These are phyloP conservation scores for Yamadazyma sp. DNA, from an alignment of 805 yeast genomes.

Conservation along the genomic window DNA sequence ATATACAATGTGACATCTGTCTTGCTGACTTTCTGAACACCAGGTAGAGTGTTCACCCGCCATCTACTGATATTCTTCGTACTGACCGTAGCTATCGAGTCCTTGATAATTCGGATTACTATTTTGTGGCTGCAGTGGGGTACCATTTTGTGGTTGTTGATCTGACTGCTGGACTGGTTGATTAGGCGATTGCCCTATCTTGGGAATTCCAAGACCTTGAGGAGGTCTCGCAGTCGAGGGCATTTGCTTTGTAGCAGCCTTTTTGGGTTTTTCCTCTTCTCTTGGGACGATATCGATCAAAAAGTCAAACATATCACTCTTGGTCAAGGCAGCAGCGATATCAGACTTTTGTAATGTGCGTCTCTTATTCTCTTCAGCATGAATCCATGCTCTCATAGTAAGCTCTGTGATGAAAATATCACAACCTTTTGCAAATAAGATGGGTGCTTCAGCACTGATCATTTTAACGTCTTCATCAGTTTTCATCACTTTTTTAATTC, in stretches of 20 bases:
- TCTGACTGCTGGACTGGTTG: neutral
- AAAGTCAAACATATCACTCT: slow-evolving; percentile 96
- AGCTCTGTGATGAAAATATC: slow-evolving; percentile 95
- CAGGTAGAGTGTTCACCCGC: neutral
- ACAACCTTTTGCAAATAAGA: slow-evolving; percentile 95
- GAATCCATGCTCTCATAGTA: slow-evolving; percentile 99
- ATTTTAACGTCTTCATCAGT: slow-evolving; percentile 95
- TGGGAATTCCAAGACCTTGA: neutral
- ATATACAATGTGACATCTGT: no score
- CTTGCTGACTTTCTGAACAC: no score
- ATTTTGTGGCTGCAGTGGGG: neutral
- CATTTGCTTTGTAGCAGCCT: slow-evolving; percentile 13
- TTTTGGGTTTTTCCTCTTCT: slow-evolving; percentile 67
- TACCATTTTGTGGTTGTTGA: neutral
- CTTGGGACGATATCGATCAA: slow-evolving; percentile 94
- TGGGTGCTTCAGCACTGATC: slow-evolving; percentile 99
- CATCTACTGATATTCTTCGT: slow-evolving; percentile 6
- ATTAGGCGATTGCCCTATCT: neutral
- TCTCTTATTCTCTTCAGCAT: slow-evolving; percentile 94
- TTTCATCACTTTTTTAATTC: slow-evolving; percentile 97
- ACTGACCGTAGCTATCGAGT: slow-evolving; percentile 11
- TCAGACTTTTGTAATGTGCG: slow-evolving; percentile 92
- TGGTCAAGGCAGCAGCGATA: slow-evolving; percentile 91
- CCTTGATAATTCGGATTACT: slow-evolving; percentile 11
- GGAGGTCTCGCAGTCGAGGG: neutral